Base-by-base conservation (phyloP, 1,139 yeast species). In the Magnusiomyces magnusii region DNA sequence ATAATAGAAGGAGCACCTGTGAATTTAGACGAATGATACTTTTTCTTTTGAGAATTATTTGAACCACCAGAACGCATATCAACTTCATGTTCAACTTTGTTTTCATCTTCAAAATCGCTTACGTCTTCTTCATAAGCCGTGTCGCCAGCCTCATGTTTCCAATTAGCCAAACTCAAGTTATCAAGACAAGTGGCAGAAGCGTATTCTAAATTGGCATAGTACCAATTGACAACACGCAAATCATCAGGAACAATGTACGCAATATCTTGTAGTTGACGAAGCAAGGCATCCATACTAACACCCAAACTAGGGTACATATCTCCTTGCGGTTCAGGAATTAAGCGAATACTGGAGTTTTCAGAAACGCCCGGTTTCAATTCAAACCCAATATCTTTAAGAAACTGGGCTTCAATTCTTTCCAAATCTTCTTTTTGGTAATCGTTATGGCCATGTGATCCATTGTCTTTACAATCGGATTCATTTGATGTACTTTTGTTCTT, bases 181-280 rank as follows among this genome's bases (percentile, higher is more conserved):
- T 74, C 71, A 25, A 75, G 64, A 28, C 68, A 64, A 17, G 76
- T 69, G 21, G 77, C 78, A 51, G 71, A 68, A n/a, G 69, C 66
- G 63, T 72, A 73, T 64, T 76, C 79, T 51, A 76, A 67, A 59
- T 75, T 76, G 9, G 79, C 78, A 56, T 70, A 69, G 56, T 76
- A 74, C 79, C 79, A 76, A 57, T 72, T 73, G 44, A 76, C 63
- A 1, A 76, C 65, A 5, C 73, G 67, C 44, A 71, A 55, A 56
- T 76, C 79, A 52, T 69, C 67, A 2, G 69, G 70, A 3, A 70
- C 66, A 31, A 76, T 64, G 24, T 73, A 69, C 2, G 74, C 68
- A 39, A 74, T 59, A 15, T 67, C 67, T 17, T 64, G 63, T 17
- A 73, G 65, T 58, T 74, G 72, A 13, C 66, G 65, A 2, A 75